These are phyloP conservation scores for Phialophora verrucosa DNA, from an alignment of 2,329 filamentous ascomycete species.

Conservation along the genomic window DNA sequence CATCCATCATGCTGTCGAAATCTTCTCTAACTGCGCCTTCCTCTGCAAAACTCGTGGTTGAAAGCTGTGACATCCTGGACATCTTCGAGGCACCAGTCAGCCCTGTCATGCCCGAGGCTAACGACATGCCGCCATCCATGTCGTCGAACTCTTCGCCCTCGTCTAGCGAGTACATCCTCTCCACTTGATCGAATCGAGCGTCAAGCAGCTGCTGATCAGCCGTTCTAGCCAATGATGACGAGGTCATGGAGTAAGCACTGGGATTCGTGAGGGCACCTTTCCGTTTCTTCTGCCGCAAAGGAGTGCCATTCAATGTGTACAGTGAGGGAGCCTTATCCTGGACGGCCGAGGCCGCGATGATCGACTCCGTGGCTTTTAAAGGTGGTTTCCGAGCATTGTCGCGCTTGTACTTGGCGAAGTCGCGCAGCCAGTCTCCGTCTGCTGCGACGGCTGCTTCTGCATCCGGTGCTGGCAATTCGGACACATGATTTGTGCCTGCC, in stretches of 20 bases:
- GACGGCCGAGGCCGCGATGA: constrained; percentile 49
- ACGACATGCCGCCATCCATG: constrained; percentile 58
- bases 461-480: constrained; percentile 17
- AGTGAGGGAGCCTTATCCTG: constrained; percentile 50
- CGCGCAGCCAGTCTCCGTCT: constrained; percentile 84
- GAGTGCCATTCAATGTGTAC: constrained; percentile 68
- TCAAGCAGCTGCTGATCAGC: constrained; percentile 86
- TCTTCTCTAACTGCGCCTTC: constrained; percentile 71
- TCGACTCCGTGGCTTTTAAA: constrained; percentile 46
- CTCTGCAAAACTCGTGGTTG: constrained; percentile 54
- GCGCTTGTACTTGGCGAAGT: constrained; percentile 94
- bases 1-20: constrained; percentile 90
- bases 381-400: constrained; percentile 60
- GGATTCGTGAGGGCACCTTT: constrained; percentile 91
- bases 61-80: constrained; percentile 67
- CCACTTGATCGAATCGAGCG: constrained; percentile 87
- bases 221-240: constrained; percentile 82
- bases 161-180: constrained; percentile 76
- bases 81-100: constrained; percentile 46
- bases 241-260: constrained; percentile 90
- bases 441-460: constrained; percentile 54
- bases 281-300: constrained; percentile 80
- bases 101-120: constrained; percentile 51
- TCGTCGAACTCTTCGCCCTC: constrained; percentile 58
- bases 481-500: background rate